Percentiles rank a stretch among this genome's conserved stretches.
These are phyloP conservation scores for Ustilago crameri DNA, from an alignment of 1,284 basidiomycete genomes.

Conservation along the genomic window DNA sequence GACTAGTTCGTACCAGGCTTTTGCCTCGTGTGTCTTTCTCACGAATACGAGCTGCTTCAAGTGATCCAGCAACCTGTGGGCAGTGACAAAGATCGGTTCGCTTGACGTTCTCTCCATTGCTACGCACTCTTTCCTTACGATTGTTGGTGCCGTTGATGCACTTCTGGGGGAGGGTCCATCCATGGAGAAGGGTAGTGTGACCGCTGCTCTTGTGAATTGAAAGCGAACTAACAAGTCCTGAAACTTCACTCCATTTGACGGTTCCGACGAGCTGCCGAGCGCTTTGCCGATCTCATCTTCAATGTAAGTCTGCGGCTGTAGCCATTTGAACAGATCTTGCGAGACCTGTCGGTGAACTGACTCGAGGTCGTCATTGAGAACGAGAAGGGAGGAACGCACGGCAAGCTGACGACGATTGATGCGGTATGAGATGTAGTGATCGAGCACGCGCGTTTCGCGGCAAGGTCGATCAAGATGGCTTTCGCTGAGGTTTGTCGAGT, in stretches of 20 bases:
- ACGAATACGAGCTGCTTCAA: slow-evolving; percentile 26
- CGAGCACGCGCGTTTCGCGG: slow-evolving; percentile 39
- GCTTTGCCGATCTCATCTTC: slow-evolving; percentile 42
- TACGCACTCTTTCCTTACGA: slow-evolving; percentile 30
- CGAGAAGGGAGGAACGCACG: slow-evolving; percentile 24
- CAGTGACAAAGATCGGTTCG: slow-evolving; percentile 37
- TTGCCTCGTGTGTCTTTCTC: slow-evolving; percentile 14
- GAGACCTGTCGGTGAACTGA: slow-evolving; percentile 33
- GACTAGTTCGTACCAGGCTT: slow-evolving; percentile 34
- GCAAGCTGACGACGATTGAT: slow-evolving; percentile 27
- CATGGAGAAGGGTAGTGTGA: slow-evolving; percentile 30
- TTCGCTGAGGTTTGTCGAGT: slow-evolving; percentile 22
- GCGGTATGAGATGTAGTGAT: slow-evolving; percentile 44
- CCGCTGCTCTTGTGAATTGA: slow-evolving; percentile 23
- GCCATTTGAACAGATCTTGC: slow-evolving; percentile 47
- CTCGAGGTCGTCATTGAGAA: slow-evolving; percentile 44
- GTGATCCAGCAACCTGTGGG: slow-evolving; percentile 18
- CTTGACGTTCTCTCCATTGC: slow-evolving; percentile 10
- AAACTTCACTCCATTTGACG: slow-evolving; percentile 19
- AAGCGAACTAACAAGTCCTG: slow-evolving; percentile 33
- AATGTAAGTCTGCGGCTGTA: slow-evolving; percentile 42
- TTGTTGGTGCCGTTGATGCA: slow-evolving; percentile 1
- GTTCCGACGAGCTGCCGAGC: neutral
- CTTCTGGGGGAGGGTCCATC: slow-evolving; percentile 5
- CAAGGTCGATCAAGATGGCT: slow-evolving; percentile 15